phyloP scores from a whole-genome alignment of 2,329 filamentous ascomycete genomes.

The Diaporthe citrichinensis region DNA sequence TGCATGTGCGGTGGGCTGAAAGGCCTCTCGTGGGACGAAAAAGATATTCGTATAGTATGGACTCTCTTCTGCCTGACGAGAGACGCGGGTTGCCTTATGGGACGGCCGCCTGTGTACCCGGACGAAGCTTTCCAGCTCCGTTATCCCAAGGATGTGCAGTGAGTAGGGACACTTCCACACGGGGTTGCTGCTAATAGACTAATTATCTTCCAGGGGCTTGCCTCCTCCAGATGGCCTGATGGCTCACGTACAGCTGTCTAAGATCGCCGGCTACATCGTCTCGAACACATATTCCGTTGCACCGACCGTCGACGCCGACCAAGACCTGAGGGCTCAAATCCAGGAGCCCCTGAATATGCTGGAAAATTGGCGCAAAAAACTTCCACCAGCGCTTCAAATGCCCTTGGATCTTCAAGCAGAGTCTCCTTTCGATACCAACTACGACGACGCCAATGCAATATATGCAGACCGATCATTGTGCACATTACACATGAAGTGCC shows the following conservation, averaged over 20 bases:
- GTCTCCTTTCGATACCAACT: conserved; percentile 44
- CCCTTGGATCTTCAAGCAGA: conserved; percentile 51
- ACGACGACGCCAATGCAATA: conserved; percentile 46
- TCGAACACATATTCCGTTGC: conserved; percentile 61
- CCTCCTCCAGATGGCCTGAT: conserved; percentile 60
- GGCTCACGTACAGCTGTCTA: conserved; percentile 62
- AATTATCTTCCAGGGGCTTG: conserved; percentile 52
- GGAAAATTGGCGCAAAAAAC: conserved; percentile 48
- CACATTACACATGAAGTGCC: conserved; percentile 64
- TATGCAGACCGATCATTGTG: conserved; percentile 57
- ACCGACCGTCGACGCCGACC: conserved; percentile 30
- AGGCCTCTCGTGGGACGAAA: conserved; percentile 58
- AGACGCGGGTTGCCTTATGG: conserved; percentile 63
- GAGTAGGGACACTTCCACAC: conserved; percentile 45
- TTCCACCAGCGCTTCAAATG: conserved; percentile 53
- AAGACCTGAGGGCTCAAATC: conserved; percentile 48
- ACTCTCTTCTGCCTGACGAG: conserved; percentile 66
- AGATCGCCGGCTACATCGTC: conserved; percentile 63
- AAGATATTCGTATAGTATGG: conserved; percentile 64
- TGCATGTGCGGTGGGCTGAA: conserved; percentile 64
- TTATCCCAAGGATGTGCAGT: conserved; percentile 58
- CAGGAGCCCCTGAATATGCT: conserved; percentile 59
- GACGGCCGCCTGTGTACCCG: conserved; percentile 61
- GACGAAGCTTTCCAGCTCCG: conserved; percentile 63
- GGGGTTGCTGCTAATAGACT: not conserved